Evolutionary conservation across 345 rosid species (phyloP).

Genomic region (Hevea brasiliensis): DNA sequence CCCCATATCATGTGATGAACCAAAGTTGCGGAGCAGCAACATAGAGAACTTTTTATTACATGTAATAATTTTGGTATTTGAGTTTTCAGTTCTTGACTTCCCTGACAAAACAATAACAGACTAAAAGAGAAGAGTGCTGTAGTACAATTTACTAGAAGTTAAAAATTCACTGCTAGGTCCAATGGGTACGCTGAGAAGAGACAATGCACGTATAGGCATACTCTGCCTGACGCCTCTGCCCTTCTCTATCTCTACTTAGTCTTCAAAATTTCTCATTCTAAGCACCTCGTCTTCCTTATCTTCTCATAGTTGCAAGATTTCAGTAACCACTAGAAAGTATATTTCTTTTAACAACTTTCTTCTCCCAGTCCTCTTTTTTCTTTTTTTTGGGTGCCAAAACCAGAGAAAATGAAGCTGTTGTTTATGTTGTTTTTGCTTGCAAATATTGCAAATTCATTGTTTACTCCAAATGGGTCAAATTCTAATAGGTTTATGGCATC

Average conservation of each 20-base stretch:
- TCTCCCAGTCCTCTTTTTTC: too few species aligned
- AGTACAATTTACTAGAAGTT: not conserved
- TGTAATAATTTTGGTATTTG: not conserved
- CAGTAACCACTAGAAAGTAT: too few species aligned
- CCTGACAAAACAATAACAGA: constrained; percentile 16
- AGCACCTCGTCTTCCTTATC: constrained; percentile 1
- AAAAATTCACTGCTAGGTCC: constrained; percentile 17
- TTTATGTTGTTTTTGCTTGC: constrained; percentile 25
- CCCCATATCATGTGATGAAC: not conserved
- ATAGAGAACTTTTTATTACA: not conserved
- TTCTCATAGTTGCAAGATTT: too few species aligned
- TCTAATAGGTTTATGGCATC: constrained; percentile 15
- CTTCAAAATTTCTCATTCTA: not conserved
- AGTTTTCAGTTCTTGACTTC: not conserved
- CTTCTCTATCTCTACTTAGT: not conserved
- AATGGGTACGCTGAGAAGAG: constrained; percentile 1
- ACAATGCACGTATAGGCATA: constrained; percentile 13
- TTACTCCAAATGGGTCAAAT: constrained; percentile 18
- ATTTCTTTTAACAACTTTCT: too few species aligned
- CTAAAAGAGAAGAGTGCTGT: not conserved
- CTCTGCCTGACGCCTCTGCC: constrained; percentile 21
- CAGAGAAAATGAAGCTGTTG: constrained; percentile 23
- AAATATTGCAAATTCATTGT: constrained; percentile 12
- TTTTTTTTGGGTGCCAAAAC: not conserved
- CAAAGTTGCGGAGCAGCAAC: not conserved